Evolutionary conservation across 208 protist genomes (phyloP).

Genomic region (Leishmania amazonensis): DNA sequence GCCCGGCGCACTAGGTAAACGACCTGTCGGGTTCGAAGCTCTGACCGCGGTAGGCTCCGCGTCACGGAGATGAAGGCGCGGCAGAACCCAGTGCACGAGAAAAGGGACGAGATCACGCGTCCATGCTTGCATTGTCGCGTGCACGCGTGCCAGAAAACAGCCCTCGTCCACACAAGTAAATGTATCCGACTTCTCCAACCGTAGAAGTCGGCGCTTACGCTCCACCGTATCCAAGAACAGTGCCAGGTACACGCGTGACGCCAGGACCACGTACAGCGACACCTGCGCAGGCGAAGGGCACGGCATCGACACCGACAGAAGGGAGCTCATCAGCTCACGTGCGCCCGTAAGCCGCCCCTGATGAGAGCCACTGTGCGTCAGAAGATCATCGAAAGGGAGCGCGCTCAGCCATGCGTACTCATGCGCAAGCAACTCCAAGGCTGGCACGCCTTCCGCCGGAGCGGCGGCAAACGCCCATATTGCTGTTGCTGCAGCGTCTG

Average conservation of each 20-base stretch:
- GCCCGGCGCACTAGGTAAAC: background rate
- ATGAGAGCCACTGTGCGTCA: background rate
- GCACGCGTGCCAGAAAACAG: background rate
- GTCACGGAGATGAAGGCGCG: constrained; percentile 23
- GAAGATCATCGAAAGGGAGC: background rate
- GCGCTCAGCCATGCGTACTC: background rate
- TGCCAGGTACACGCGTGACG: constrained; percentile 10
- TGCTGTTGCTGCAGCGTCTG: background rate
- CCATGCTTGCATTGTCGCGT: constrained; percentile 47
- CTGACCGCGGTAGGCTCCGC: constrained; percentile 20
- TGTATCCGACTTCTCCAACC: background rate
- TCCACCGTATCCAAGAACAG: constrained; percentile 23
- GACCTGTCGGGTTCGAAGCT: constrained; percentile 4
- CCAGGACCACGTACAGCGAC: constrained; percentile 16
- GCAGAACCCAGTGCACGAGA: constrained; percentile 22
- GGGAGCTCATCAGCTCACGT: constrained; percentile 25
- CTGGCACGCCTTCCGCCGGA: constrained; percentile 11
- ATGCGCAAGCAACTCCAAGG: constrained; percentile 1
- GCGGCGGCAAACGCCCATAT: constrained; percentile 15
- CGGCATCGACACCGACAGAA: constrained; percentile 14
- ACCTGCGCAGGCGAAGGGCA: constrained; percentile 18
- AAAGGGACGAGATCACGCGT: constrained; percentile 32
- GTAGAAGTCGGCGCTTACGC: constrained; percentile 4
- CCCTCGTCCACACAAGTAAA: too few species aligned
- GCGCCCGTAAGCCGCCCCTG: background rate